phyloP scores from a whole-genome alignment of 768 basidiomycete genomes.

The Mycena filopes region DNA sequence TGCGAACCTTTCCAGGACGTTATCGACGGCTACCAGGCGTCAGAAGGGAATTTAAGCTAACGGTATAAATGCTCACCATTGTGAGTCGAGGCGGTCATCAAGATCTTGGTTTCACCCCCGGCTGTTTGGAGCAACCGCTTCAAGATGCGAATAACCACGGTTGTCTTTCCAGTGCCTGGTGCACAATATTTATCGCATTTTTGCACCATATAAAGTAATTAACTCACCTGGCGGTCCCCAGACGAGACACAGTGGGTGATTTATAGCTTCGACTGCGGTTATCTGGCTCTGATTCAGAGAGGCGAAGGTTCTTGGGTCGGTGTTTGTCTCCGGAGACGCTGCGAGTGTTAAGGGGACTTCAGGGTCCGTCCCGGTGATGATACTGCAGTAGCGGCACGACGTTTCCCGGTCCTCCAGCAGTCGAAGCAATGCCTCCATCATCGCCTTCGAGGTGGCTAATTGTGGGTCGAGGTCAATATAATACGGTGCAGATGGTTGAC shows the following conservation, averaged over 20 bases:
- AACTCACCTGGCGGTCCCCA: constrained; percentile 76
- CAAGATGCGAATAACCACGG: constrained; percentile 73
- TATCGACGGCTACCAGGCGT: constrained; percentile 68
- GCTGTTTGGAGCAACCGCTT: constrained; percentile 48
- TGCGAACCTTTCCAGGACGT: constrained; percentile 73
- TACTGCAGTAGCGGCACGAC: constrained; percentile 61
- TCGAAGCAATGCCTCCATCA: constrained; percentile 69
- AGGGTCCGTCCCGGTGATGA: constrained; percentile 52
- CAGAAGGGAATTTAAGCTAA: not conserved
- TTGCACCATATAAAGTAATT: too few relatives aligned
- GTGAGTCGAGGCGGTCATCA: constrained; percentile 80
- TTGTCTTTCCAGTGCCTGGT: constrained; percentile 79
- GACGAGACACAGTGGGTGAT: constrained; percentile 62
- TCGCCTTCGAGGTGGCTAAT: constrained; percentile 69
- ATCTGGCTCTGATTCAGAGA: constrained; percentile 67
- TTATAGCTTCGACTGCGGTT: constrained; percentile 57
- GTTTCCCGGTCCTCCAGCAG: constrained; percentile 54
- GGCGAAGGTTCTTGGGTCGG: not conserved
- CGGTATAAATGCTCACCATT: constrained; percentile 54
- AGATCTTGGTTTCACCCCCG: constrained; percentile 54
- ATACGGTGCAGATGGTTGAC: not conserved
- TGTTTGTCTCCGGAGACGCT: not conserved
- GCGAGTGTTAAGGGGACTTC: constrained; percentile 1
- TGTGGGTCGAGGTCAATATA: not conserved
- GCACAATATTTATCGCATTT: too few relatives aligned